A percentile compares a stretch with the other conserved stretches of the same genome.
These are phyloP conservation scores for Hypoxylon sp. DNA, from an alignment of 2,329 filamentous ascomycete species.

Conservation along the genomic window DNA sequence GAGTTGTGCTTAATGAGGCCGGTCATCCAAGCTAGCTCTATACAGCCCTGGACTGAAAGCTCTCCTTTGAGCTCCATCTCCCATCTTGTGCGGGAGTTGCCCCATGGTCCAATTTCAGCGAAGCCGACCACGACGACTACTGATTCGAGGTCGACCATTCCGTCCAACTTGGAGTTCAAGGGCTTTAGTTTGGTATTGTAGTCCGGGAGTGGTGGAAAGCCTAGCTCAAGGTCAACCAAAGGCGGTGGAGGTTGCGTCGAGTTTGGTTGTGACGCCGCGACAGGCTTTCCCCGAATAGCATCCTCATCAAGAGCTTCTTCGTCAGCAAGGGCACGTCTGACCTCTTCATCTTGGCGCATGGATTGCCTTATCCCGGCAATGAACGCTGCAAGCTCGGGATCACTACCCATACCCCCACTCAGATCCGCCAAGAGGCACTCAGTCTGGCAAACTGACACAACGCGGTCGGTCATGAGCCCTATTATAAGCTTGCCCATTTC, in stretches of 20 bases:
- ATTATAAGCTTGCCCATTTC: slow-evolving; percentile 59
- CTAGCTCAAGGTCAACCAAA: slow-evolving; percentile 51
- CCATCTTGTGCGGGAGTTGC: slow-evolving; percentile 78
- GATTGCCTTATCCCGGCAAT: slow-evolving; percentile 63
- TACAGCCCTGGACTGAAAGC: slow-evolving; percentile 76
- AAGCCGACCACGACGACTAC: slow-evolving; percentile 57
- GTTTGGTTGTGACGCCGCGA: slow-evolving; percentile 7
- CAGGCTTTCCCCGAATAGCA: slow-evolving; percentile 23
- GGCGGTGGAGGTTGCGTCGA: slow-evolving; percentile 55
- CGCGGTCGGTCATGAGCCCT: slow-evolving; percentile 49
- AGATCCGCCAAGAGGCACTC: slow-evolving; percentile 56
- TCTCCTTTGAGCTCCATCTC: slow-evolving; percentile 78
- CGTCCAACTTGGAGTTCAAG: slow-evolving; percentile 45
- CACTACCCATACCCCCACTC: slow-evolving; percentile 53
- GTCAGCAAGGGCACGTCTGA: slow-evolving; percentile 33
- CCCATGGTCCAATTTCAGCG: slow-evolving; percentile 67
- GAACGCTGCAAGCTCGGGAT: slow-evolving; percentile 47
- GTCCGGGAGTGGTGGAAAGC: slow-evolving; percentile 48
- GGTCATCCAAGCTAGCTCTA: slow-evolving; percentile 82
- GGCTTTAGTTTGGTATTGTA: slow-evolving; percentile 42
- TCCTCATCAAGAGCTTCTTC: slow-evolving; percentile 35
- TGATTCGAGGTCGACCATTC: slow-evolving; percentile 55
- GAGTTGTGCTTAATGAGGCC: slow-evolving; percentile 76
- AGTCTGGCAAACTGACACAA: slow-evolving; percentile 51
- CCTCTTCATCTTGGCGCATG: slow-evolving; percentile 37